Conservation (phyloP, 2,329 filamentous ascomycete species). For the Scleromitrula shiraiana region DNA sequence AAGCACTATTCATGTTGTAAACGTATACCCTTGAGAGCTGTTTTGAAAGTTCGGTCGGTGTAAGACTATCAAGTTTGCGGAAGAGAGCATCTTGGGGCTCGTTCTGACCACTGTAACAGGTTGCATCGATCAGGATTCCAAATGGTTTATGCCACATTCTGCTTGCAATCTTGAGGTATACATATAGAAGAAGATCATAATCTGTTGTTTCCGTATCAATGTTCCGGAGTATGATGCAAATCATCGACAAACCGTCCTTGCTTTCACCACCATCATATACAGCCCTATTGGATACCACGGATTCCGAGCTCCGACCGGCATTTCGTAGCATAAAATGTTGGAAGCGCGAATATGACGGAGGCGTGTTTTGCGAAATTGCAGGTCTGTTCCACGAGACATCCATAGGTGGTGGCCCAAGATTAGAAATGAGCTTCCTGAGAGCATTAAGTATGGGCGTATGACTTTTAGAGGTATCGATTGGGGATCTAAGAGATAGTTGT, state of each 20-base stretch:
- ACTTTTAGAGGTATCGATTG: conserved; percentile 43
- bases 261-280: conserved; percentile 66
- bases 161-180: conserved; percentile 64
- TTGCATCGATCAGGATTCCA: conserved; percentile 59
- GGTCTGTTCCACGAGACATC: conserved; percentile 64
- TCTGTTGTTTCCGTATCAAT: conserved; percentile 59
- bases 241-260: conserved; percentile 62
- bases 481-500: conserved; percentile 47
- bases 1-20: conserved; percentile 68
- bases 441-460: conserved; percentile 52
- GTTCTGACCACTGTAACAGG: conserved; percentile 60
- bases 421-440: conserved; percentile 53
- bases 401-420: conserved; percentile 58
- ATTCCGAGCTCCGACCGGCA: conserved; percentile 57
- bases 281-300: conserved; percentile 54
- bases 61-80: conserved; percentile 53
- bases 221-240: conserved; percentile 60
- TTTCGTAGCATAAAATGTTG: conserved; percentile 68
- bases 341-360: conserved; percentile 58
- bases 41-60: conserved; percentile 51
- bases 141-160: conserved; percentile 63
- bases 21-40: conserved; percentile 56
- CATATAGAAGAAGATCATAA: conserved; percentile 58
- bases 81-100: conserved; percentile 60
- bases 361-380: conserved; percentile 54